Evolutionary conservation across 176 grass and related monocot species (phyloP), one percentile per base, ranked within the genome.

Genomic region (Eremochloa ophiuroides): DNA sequence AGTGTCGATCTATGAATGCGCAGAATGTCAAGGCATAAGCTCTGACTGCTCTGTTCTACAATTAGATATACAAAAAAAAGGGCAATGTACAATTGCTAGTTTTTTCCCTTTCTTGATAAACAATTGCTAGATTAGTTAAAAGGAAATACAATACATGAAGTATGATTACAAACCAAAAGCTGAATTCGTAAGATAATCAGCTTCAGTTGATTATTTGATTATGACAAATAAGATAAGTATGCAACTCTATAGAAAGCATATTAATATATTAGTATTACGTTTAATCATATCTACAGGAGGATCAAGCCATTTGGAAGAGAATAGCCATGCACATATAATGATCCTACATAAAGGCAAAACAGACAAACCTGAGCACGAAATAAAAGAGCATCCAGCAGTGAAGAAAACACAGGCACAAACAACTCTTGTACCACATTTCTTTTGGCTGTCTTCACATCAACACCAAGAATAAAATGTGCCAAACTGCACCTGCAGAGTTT

Each of bases 401-500:
- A 87, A 84, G 92, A 93, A 80, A 95, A 95, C 62, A 98, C 81
- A 79, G 95, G 88, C 55, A 48, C 80, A 84, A 98, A 98, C 50
- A 86, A 50, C 67, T 93, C 88, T 76, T 84, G 83, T 6, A 28
- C n/a, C 5, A 67, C 74, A 75, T 85, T 91, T 88, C 78, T 93
- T 89, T 91, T 86, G 59, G 72, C 56, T 61, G 86, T 88, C 86
- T 86, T 43, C 38, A 76, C 69, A 86, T 94, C 90, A 38, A 82
- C 66, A 28, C 78, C 83, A 74, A 94, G 78, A 88, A 95, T 91
- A 84, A 87, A 95, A 91, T 91, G 82, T 58, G 86, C 82, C 69
- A 98, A 93, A 89, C 84, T 89, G 80, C 95, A 98, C 95, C 95
- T 98, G 90, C 37, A 87, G 56, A 62, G 31, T 80, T 84, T 69